Evolutionary conservation across 306 rosid species (phyloP), one percentile per base, ranked within the genome.

Genomic region (Prunus padus): DNA sequence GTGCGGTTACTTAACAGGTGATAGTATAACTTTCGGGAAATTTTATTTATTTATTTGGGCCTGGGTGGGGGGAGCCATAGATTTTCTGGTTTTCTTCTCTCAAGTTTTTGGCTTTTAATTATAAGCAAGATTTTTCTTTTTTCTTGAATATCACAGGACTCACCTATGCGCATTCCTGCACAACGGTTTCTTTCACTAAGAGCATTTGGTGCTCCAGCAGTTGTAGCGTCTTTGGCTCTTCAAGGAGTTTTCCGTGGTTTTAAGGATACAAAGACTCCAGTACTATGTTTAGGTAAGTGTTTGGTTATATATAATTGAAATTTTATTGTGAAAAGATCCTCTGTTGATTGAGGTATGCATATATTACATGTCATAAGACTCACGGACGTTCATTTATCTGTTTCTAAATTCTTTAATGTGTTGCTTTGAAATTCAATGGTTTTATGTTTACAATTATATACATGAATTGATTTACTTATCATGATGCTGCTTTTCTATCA

Each of bases 181-280:
- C 87, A 78, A 40, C 85, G 49, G 40, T 95, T 88, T 82, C 97
- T 95, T 54, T 79, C 89, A 46, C 82, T 95, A 73, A 87, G 99
- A 69, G 96, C 99, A 33, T 11, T 92, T 72, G 99, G 99, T 75
- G 99, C 99, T 84, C 99, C 99, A 44, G 99, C 99, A 56, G 99
- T 90, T 67, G 99, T 92, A 57, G 92, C 86, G 28, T 89, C 97
- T 73, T 85, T 95, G 92, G 96, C 99, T 73, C 97, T 92, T 75
- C 99, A 95, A 82, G 99, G 99, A 68, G 86, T 95, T 84, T 95
- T 95, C 75, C 97, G 97, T 75, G 99, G 99, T 71, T 95, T 92
- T 81, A 95, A 89, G 87, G 99, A 95, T 82, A 95, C 99, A 37
- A 86, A 84, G 84, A 95, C 97, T 67, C 97, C 99, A 33, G 90